Conservation (phyloP, 225 moss, liverwort and hornwort genomes). For the Neckera pumila region DNA sequence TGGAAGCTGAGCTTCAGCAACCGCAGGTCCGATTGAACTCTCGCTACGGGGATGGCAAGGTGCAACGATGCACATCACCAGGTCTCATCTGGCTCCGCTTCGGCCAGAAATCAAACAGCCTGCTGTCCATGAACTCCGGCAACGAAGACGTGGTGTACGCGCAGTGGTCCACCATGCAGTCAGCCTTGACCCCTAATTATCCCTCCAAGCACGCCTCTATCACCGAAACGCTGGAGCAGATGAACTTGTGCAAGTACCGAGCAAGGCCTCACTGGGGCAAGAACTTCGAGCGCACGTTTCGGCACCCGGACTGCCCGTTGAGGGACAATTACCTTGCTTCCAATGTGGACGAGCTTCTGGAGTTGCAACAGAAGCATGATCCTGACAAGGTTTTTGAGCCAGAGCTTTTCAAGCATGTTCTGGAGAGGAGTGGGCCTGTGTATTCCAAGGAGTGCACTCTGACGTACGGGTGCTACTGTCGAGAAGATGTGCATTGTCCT, state of each 20-base stretch:
- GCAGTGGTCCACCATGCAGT: slow-evolving; percentile 15
- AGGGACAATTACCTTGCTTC: neutral
- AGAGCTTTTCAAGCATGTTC: slow-evolving; percentile 1
- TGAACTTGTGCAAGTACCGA: slow-evolving; percentile 52
- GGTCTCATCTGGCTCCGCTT: slow-evolving; percentile 8
- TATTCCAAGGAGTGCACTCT: neutral
- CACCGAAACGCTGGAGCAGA: slow-evolving; percentile 13
- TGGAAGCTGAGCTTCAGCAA: neutral
- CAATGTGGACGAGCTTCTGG: neutral
- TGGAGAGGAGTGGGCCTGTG: neutral
- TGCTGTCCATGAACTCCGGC: neutral
- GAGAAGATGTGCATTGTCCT: slow-evolving; percentile 3
- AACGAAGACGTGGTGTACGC: slow-evolving; percentile 5
- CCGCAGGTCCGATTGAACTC: neutral
- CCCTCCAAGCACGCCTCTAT: slow-evolving; percentile 10
- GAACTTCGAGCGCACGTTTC: slow-evolving; percentile 26
- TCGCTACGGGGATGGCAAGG: neutral
- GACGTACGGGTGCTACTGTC: slow-evolving; percentile 2
- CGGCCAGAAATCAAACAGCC: neutral
- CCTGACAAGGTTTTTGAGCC: slow-evolving; percentile 2
- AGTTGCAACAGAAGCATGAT: neutral
- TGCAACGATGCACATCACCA: slow-evolving; percentile 1
- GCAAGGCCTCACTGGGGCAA: slow-evolving; percentile 65
- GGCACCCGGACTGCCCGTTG: slow-evolving; percentile 6
- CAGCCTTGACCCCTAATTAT: neutral